These are phyloP conservation scores for Ceratobasidium sp. DNA, from an alignment of 1,284 basidiomycete species.

Conservation along the genomic window DNA sequence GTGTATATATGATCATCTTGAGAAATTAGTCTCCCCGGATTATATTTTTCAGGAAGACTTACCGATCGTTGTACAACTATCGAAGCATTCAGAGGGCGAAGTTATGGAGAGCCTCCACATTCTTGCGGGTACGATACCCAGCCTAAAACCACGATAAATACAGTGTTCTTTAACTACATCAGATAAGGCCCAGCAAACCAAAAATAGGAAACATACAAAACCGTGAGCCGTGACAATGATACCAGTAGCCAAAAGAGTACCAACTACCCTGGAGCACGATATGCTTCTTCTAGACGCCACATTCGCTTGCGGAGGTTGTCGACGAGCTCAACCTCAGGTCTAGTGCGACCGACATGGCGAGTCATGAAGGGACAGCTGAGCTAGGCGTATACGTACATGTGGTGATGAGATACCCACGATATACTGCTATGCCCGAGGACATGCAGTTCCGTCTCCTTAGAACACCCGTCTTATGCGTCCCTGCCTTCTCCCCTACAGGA, in stretches of 20 bases:
- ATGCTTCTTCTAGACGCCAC: conserved; percentile 28
- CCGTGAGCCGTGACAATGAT: neutral
- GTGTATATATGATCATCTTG: too few relatives aligned
- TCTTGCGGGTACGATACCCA: neutral
- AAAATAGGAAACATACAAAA: neutral
- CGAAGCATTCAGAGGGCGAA: too few relatives aligned
- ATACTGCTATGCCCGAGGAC: too few relatives aligned
- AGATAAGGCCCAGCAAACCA: neutral
- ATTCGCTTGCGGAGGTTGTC: conserved; percentile 25
- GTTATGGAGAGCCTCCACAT: conserved; percentile 8
- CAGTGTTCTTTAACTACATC: neutral
- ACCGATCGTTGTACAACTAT: too few relatives aligned
- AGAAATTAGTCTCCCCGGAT: too few relatives aligned
- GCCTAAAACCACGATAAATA: neutral
- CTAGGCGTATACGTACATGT: too few relatives aligned
- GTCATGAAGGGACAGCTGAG: too few relatives aligned
- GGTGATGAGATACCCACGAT: too few relatives aligned
- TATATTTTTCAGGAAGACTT: too few relatives aligned
- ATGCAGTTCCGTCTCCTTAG: too few relatives aligned
- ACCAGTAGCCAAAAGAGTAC: conserved; percentile 29
- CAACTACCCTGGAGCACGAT: conserved; percentile 26
- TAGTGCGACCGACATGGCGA: neutral
- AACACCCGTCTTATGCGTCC: too few relatives aligned
- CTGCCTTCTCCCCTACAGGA: too few relatives aligned
- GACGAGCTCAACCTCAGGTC: conserved; percentile 33